A percentile compares a stretch with the other conserved stretches of the same genome.
Evolutionary conservation across 2,329 filamentous ascomycete genomes (phyloP).

Genomic region (Penicillium sp.): DNA sequence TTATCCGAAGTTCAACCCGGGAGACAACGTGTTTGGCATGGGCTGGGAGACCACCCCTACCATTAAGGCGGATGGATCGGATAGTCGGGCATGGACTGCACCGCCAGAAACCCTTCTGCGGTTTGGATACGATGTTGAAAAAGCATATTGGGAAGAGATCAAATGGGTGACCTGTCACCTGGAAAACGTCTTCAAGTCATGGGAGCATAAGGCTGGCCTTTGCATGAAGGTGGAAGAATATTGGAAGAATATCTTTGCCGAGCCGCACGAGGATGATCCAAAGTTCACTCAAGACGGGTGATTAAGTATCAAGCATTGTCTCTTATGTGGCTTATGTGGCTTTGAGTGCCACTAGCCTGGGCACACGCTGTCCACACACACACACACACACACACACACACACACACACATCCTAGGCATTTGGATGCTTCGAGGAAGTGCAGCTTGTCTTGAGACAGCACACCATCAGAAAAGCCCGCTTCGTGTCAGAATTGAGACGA

Average conservation of each 20-base stretch:
- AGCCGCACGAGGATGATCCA: slow-evolving; percentile 35
- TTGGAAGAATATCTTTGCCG: slow-evolving; percentile 38
- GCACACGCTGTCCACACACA: too few relatives aligned
- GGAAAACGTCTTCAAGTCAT: slow-evolving; percentile 37
- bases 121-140: slow-evolving; percentile 44
- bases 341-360: not conserved
- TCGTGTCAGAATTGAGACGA: not conserved
- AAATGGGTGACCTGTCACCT: slow-evolving; percentile 43
- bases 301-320: slow-evolving; percentile 1
- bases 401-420: not conserved
- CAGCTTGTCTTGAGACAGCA: not conserved
- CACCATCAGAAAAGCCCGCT: not conserved
- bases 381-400: too few relatives aligned
- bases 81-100: slow-evolving; percentile 40
- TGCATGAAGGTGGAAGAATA: slow-evolving; percentile 36
- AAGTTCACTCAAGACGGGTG: slow-evolving; percentile 30
- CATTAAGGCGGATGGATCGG: slow-evolving; percentile 36
- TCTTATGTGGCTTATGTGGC: not conserved
- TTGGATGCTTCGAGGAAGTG: not conserved
- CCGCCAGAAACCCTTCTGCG: slow-evolving; percentile 35
- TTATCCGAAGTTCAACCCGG: slow-evolving; percentile 46
- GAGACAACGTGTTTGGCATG: slow-evolving; percentile 40
- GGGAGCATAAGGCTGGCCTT: slow-evolving; percentile 34
- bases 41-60: slow-evolving; percentile 42
- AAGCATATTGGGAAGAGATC: slow-evolving; percentile 44